Evolutionary conservation across 2,329 filamentous ascomycete species (phyloP).

Genomic region (Coleophoma eucalyptorum): DNA sequence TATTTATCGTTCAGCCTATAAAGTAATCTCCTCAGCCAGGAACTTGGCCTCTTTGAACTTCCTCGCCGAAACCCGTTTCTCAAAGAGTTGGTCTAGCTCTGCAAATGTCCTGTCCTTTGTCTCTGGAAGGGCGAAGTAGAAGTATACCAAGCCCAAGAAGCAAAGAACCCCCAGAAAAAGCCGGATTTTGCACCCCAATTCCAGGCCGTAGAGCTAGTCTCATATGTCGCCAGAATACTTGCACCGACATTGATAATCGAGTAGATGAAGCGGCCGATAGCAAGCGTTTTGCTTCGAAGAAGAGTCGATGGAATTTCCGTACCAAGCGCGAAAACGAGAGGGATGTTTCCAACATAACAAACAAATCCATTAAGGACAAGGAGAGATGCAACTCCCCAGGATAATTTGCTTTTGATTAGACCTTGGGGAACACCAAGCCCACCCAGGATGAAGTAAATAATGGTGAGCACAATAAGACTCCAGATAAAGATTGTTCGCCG

Average conservation of each 20-base stretch:
- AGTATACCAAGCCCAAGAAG: conserved; percentile 31
- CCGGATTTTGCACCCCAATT: conserved; percentile 42
- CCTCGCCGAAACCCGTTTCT: conserved; percentile 21
- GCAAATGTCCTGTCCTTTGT: conserved; percentile 36
- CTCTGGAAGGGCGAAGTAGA: conserved; percentile 34
- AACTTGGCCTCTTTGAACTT: too few species aligned
- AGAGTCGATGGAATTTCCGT: conserved; percentile 34
- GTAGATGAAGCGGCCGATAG: conserved; percentile 27
- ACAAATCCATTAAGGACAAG: conserved; percentile 77
- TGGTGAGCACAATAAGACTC: conserved; percentile 64
- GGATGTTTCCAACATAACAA: conserved; percentile 82
- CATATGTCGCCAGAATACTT: conserved; percentile 25
- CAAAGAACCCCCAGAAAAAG: conserved; percentile 36
- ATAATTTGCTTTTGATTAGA: conserved; percentile 49
- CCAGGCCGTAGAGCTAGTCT: conserved; percentile 41
- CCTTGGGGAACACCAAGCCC: conserved; percentile 35
- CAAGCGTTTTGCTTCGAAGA: conserved; percentile 25
- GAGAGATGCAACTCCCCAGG: conserved; percentile 47
- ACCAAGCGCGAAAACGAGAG: conserved; percentile 81
- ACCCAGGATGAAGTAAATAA: conserved; percentile 75
- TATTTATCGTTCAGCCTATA: too few species aligned
- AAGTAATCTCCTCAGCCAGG: too few species aligned
- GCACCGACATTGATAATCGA: conserved; percentile 26
- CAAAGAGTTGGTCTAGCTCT: conserved; percentile 39
- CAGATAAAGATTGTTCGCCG: conserved; percentile 45